Evolutionary conservation across 2,329 filamentous ascomycete species (phyloP), one percentile per base, ranked within the genome.

Genomic region (Rhinocladiella similis): DNA sequence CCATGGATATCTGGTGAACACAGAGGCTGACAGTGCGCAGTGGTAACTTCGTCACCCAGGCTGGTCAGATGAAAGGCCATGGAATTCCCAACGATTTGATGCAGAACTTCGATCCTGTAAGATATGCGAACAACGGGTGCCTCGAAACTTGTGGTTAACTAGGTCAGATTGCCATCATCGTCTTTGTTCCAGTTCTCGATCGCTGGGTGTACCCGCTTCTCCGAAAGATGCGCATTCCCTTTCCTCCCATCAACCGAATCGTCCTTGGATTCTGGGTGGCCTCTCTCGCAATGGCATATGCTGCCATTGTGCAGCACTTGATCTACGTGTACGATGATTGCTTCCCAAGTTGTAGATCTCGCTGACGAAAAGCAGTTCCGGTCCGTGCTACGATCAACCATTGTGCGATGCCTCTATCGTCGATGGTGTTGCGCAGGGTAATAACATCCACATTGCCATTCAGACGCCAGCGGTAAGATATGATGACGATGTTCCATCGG

Each of bases 1-100:
- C 5, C 29, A 33, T 33, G 10, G 10, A n/a, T 33, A 33, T 10
- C 29, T 33, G 7, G 29, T 33, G 10, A 25, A 7, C 22, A 9
- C 29, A 33, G 29, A 33, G 10, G 29, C 29, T 33, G 29, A 33
- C 29, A 12, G 2, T 33, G 29, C 10, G 38, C 19, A 50, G 47
- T 53, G 66, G 63, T 51, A 58, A 58, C 27, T 47, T 67, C n/a
- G 63, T 66, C 36, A 56, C 41, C 47, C 67, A 69, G 66, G 80
- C 80, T 51, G 75, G 73, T 18, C 77, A 77, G 60, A 83, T 84
- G 87, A 66, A 80, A 52, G 82, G 86, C 2, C 78, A 87, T 67
- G 87, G 88, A 29, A 81, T 90, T 3, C 89, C 89, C 66, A 92
- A 91, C 76, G 89, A 92, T 68, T 75, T 91, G 55, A 82, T 92